These are phyloP conservation scores for Solanum tarijense DNA, from an alignment of 257 asterid genomes.

Conservation along the genomic window DNA sequence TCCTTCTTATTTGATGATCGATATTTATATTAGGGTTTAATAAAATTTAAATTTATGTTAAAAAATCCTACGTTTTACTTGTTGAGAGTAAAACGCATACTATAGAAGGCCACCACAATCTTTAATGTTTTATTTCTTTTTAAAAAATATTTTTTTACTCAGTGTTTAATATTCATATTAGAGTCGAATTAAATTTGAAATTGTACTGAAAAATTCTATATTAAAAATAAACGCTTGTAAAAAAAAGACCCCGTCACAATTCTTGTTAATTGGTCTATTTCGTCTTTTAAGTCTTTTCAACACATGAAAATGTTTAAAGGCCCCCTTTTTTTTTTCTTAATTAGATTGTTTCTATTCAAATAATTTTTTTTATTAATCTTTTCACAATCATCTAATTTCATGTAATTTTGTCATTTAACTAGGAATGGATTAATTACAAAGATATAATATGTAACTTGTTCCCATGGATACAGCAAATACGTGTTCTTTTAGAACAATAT, in stretches of 20 bases:
- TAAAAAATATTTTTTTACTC: no score
- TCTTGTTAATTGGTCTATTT: neutral
- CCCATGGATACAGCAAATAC: neutral
- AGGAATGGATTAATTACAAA: neutral
- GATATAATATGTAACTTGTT: neutral
- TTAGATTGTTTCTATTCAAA: neutral
- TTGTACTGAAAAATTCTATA: no score
- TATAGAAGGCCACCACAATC: no score
- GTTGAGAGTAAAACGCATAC: no score
- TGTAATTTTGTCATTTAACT: neutral
- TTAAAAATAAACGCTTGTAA: neutral
- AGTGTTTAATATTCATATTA: no score
- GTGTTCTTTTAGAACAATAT: neutral
- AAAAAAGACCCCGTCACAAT: neutral
- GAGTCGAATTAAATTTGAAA: fast-evolving
- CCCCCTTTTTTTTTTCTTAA: neutral
- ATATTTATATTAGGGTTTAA: neutral
- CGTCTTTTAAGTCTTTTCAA: neutral
- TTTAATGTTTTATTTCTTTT: no score
- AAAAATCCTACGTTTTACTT: no score
- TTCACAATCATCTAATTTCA: neutral
- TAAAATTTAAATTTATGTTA: neutral
- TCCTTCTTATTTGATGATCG: no score
- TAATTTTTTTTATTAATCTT: neutral
- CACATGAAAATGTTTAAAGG: neutral